Evolutionary conservation across 176 grass and related monocot genomes (phyloP).

Genomic region (Hordeum marinum): DNA sequence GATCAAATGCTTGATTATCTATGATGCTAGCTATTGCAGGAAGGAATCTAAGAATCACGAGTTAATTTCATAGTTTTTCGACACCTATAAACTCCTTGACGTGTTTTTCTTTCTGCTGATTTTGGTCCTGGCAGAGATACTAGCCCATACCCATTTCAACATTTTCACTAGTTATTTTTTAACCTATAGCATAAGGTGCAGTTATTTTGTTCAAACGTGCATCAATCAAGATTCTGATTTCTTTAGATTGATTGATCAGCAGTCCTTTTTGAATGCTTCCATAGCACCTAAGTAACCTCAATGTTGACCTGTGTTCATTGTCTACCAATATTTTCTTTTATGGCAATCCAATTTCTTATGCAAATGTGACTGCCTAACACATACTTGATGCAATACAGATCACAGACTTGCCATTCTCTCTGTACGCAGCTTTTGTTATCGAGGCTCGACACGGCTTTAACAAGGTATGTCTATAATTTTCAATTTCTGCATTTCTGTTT

Average conservation of each 20-base stretch:
- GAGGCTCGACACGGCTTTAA: slow-evolving; percentile 95
- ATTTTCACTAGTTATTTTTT: slow-evolving; percentile 3
- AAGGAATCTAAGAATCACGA: not conserved
- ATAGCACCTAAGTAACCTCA: not conserved
- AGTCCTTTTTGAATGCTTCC: slow-evolving; percentile 6
- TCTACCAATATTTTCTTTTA: slow-evolving; percentile 5
- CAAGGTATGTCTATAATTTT: slow-evolving; percentile 48
- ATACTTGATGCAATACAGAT: slow-evolving; percentile 55
- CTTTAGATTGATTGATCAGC: not conserved
- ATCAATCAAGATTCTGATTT: not conserved
- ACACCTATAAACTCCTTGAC: not conserved
- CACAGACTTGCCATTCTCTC: slow-evolving; percentile 85
- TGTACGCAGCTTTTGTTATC: slow-evolving; percentile 95
- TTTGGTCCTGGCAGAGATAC: slow-evolving; percentile 1
- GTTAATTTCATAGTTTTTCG: not conserved
- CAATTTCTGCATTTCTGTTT: not conserved
- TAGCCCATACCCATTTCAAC: not conserved
- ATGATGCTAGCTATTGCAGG: not conserved
- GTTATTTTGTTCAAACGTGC: not conserved
- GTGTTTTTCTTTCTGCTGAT: not conserved
- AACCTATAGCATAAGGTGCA: not conserved
- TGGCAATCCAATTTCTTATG: not conserved
- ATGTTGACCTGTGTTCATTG: not conserved
- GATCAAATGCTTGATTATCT: slow-evolving; percentile 14
- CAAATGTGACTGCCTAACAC: slow-evolving; percentile 23